A percentile compares a stretch with the other conserved stretches of the same genome.
Conservation (phyloP, 352 stramenopile genomes). For the Pythium oligandrum region DNA sequence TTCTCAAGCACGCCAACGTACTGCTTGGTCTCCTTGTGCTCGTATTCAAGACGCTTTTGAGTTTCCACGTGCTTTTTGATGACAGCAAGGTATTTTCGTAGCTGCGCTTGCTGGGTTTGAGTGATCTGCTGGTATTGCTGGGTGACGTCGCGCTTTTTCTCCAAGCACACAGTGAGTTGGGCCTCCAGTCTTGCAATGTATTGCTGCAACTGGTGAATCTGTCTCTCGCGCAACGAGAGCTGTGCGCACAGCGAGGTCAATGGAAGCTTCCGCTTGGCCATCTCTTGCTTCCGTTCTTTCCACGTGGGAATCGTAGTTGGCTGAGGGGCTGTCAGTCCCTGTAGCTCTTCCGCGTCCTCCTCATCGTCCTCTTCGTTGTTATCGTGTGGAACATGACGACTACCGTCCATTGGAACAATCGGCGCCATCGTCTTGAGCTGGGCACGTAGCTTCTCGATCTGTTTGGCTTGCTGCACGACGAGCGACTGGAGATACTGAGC, state of each 20-base stretch:
- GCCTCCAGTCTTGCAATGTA: slow-evolving; percentile 22
- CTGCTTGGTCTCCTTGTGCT: slow-evolving; percentile 1
- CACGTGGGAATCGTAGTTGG: not conserved
- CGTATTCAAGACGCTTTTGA: not conserved
- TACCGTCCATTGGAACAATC: slow-evolving; percentile 5
- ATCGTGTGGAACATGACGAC: not conserved
- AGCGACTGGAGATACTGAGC: slow-evolving; percentile 26
- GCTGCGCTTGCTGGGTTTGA: slow-evolving; percentile 22
- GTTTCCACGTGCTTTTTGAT: slow-evolving; percentile 1
- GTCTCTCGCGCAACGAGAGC: slow-evolving; percentile 25
- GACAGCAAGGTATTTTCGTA: slow-evolving; percentile 28
- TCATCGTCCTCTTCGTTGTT: slow-evolving; percentile 13
- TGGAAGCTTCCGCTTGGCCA: slow-evolving; percentile 18
- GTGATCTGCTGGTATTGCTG: slow-evolving; percentile 28
- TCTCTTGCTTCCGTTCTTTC: slow-evolving; percentile 8
- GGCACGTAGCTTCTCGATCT: slow-evolving; percentile 21
- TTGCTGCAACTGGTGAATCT: slow-evolving; percentile 28
- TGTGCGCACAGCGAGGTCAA: slow-evolving; percentile 37
- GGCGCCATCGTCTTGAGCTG: slow-evolving; percentile 7
- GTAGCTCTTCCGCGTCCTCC: not conserved
- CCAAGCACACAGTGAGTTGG: slow-evolving; percentile 14
- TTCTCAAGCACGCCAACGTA: slow-evolving; percentile 16
- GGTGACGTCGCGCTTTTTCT: slow-evolving; percentile 24
- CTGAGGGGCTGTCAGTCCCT: not conserved
- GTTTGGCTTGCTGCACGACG: slow-evolving; percentile 34